Evolutionary conservation across 164 flowering plant genomes (phyloP), one percentile per base, ranked within the genome.

Genomic region (Vitis cinerea): DNA sequence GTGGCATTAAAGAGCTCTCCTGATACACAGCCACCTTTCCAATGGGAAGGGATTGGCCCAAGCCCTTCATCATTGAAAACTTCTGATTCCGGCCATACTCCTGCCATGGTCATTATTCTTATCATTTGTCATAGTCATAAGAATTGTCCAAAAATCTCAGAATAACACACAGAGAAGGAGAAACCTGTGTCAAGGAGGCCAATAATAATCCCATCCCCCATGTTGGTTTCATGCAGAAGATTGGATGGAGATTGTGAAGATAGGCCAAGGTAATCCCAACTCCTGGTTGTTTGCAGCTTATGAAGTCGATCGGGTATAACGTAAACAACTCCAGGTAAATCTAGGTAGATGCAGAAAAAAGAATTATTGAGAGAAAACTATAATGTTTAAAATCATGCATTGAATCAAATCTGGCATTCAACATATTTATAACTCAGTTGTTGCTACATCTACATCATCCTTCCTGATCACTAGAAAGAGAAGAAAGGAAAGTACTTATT

Each of bases 221-320:
- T 71, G 9, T 72, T 70, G 63, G 77, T 67, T 0, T 61, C 59
- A 8, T 74, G 70, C 17, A 81, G 70, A 48, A 79, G 67, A 71
- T 69, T 70, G 14, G 61, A 53, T 11, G 76, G 47, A 37, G 77
- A 16, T 19, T 69, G 29, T 14, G 77, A 49, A 65, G 71, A 50
- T 30, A 87, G 81, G 9, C 82, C 82, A 2, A 85, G 79, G 60
- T 63, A 87, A 61, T 87, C 91, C 86, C 87, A 87, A 69, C 85
- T 85, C 59, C 88, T 69, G 10, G 87, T 85, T 9, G 89, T 85
- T 16, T 81, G 86, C 27, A 83, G 78, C 64, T 70, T 72, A 65
- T 68, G 71, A 60, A 83, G 13, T 23, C 62, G 69, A 65, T 78
- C 80, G 1, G 80, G 78, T 29, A 80, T 68, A 9, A 87, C 81